Conservation (phyloP, 805 yeast genomes). For the Yamadazyma philogaea region DNA sequence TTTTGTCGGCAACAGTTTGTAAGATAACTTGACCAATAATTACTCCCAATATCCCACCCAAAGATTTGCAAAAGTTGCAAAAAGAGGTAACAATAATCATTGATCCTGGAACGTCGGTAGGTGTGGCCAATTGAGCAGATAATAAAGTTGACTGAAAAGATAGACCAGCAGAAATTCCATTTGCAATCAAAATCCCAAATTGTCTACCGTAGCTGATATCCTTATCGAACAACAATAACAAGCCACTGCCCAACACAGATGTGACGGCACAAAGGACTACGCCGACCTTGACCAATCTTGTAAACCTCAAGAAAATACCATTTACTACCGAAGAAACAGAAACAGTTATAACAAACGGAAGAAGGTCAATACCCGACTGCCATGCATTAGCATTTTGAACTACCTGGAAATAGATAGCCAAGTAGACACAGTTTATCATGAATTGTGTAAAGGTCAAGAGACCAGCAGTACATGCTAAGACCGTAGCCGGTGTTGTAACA, state of each 20-base stretch:
- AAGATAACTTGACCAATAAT: slow-evolving; percentile 32
- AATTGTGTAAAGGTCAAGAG: slow-evolving; percentile 38
- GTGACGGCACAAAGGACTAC: slow-evolving; percentile 28
- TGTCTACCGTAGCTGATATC: slow-evolving; percentile 20
- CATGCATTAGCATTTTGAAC: slow-evolving; percentile 32
- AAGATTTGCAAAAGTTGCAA: slow-evolving; percentile 29
- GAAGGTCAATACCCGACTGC: slow-evolving; percentile 35
- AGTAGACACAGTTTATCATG: slow-evolving; percentile 31
- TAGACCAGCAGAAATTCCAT: slow-evolving; percentile 35
- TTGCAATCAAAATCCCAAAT: slow-evolving; percentile 32
- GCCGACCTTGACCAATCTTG: slow-evolving; percentile 30
- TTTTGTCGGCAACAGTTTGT: slow-evolving; percentile 18
- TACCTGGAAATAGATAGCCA: slow-evolving; percentile 40
- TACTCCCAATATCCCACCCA: slow-evolving; percentile 33
- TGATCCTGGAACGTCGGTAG: slow-evolving; percentile 33
- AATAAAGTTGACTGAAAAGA: slow-evolving; percentile 35
- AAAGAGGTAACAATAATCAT: slow-evolving; percentile 34
- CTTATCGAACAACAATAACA: slow-evolving; percentile 26
- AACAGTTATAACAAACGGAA: slow-evolving; percentile 35
- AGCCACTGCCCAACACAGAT: slow-evolving; percentile 34
- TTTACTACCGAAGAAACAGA: slow-evolving; percentile 29
- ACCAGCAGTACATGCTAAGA: slow-evolving; percentile 36
- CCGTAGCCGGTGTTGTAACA: slow-evolving; percentile 32
- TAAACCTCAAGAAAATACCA: slow-evolving; percentile 29
- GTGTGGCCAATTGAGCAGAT: slow-evolving; percentile 37